Evolutionary conservation across 2,329 filamentous ascomycete genomes (phyloP).

Genomic region (Fonsecaea multimorphosa): DNA sequence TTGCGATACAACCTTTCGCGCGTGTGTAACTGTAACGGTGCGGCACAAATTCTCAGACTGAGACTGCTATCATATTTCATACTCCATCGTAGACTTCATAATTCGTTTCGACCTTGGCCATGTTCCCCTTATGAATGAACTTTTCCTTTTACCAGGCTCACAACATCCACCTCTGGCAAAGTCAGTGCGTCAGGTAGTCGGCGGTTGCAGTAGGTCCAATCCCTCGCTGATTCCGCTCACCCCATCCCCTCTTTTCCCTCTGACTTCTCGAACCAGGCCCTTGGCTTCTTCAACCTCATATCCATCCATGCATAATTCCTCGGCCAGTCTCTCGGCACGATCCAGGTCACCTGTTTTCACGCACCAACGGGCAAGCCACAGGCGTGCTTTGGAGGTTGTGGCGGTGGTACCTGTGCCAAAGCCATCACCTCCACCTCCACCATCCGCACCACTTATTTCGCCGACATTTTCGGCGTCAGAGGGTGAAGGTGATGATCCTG

Average conservation of each 20-base stretch:
- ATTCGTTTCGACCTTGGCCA: background rate
- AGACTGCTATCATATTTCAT: background rate
- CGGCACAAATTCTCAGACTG: background rate
- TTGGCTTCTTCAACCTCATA: slow-evolving; percentile 97
- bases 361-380: slow-evolving; percentile 89
- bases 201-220: background rate
- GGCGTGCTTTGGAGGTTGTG: slow-evolving; percentile 86
- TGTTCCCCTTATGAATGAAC: background rate
- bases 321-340: slow-evolving; percentile 79
- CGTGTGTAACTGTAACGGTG: background rate
- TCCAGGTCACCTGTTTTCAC: slow-evolving; percentile 76
- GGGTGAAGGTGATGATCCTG: slow-evolving; percentile 21
- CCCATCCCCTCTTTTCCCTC: slow-evolving; percentile 69
- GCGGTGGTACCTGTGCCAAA: slow-evolving; percentile 81
- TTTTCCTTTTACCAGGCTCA: background rate
- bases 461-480: slow-evolving; percentile 44
- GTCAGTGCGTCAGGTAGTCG: background rate
- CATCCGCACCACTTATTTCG: slow-evolving; percentile 45
- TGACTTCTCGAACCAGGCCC: slow-evolving; percentile 83
- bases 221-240: background rate
- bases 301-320: slow-evolving; percentile 92
- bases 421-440: slow-evolving; percentile 49
- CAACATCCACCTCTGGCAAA: background rate
- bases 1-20: background rate
- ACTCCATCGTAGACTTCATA: slow-evolving; percentile 6